Conservation (phyloP, 805 yeast species). For the Cyberlindnera maritima region DNA sequence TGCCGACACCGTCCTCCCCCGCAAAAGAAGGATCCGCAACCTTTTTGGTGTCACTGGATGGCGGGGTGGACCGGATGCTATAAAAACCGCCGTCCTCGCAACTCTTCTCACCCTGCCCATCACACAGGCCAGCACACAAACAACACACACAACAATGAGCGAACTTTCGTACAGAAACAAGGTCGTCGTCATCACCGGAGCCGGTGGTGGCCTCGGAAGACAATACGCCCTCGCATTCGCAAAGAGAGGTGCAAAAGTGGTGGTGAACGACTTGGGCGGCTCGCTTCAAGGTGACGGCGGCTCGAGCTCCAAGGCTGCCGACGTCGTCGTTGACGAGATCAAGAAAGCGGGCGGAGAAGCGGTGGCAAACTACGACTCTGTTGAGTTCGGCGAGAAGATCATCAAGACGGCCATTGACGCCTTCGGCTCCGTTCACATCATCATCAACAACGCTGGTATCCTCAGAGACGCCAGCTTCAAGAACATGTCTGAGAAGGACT, state of each 20-base stretch:
- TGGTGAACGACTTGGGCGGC: constrained; percentile 93
- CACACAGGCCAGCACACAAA: not conserved
- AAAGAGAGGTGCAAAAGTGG: constrained; percentile 89
- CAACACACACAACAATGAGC: not conserved
- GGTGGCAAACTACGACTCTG: constrained; percentile 92
- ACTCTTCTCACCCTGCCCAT: not conserved
- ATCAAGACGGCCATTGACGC: constrained; percentile 80
- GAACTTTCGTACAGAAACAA: constrained; percentile 67
- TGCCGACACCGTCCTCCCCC: constrained; percentile 1
- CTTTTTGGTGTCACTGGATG: constrained; percentile 4
- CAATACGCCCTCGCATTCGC: constrained; percentile 87
- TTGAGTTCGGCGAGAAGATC: constrained; percentile 79
- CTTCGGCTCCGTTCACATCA: constrained; percentile 85
- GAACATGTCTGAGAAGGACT: constrained; percentile 81
- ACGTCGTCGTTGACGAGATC: constrained; percentile 84
- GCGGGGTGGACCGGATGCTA: constrained; percentile 4
- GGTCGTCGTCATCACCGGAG: constrained; percentile 93
- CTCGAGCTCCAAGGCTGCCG: constrained; percentile 75
- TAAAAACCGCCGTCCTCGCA: not conserved
- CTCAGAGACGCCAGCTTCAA: constrained; percentile 83
- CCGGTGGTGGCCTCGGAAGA: constrained; percentile 96
- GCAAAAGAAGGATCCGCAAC: not conserved
- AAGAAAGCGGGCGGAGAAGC: constrained; percentile 75
- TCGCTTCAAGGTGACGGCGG: constrained; percentile 72
- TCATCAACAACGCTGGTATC: constrained; percentile 94